Evolutionary conservation across 768 basidiomycete genomes (phyloP).

Genomic region (Podaxis mareebaensis): DNA sequence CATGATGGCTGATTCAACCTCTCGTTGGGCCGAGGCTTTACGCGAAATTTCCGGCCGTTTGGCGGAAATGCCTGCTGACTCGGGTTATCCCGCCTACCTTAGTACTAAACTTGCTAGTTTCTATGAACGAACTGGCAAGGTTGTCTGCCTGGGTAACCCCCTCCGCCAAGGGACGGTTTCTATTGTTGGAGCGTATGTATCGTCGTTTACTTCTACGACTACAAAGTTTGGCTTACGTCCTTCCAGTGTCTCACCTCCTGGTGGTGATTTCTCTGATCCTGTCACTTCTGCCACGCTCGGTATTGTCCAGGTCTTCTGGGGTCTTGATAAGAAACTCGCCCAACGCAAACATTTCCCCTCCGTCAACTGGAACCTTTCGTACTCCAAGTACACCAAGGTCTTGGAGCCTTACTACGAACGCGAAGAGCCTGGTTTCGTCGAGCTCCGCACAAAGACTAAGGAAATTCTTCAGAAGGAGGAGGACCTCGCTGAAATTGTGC

Average conservation of each 20-base stretch:
- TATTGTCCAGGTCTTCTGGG: constrained; percentile 99
- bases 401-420: constrained; percentile 91
- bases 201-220: not conserved
- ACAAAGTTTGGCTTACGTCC: constrained; percentile 15
- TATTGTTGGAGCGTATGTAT: constrained; percentile 95
- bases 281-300: constrained; percentile 96
- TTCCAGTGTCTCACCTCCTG: constrained; percentile 91
- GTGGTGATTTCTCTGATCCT: constrained; percentile 99
- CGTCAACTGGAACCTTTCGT: constrained; percentile 99
- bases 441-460: constrained; percentile 88
- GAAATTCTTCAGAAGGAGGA: constrained; percentile 99
- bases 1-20: constrained; percentile 99
- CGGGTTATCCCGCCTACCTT: constrained; percentile 98
- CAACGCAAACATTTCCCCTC: constrained; percentile 99
- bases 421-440: constrained; percentile 92
- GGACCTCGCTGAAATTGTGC: constrained; percentile 97
- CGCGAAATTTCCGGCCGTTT: constrained; percentile 99
- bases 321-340: constrained; percentile 98
- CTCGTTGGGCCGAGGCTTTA: constrained; percentile 98
- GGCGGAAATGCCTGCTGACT: constrained; percentile 99
- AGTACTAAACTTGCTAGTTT: constrained; percentile 94
- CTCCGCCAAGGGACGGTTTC: constrained; percentile 90
- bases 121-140: constrained; percentile 98
- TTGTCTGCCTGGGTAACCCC: constrained; percentile 89
- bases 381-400: constrained; percentile 96